phyloP scores from a whole-genome alignment of 257 asterid genomes.

The Orobanche coerulescens region DNA sequence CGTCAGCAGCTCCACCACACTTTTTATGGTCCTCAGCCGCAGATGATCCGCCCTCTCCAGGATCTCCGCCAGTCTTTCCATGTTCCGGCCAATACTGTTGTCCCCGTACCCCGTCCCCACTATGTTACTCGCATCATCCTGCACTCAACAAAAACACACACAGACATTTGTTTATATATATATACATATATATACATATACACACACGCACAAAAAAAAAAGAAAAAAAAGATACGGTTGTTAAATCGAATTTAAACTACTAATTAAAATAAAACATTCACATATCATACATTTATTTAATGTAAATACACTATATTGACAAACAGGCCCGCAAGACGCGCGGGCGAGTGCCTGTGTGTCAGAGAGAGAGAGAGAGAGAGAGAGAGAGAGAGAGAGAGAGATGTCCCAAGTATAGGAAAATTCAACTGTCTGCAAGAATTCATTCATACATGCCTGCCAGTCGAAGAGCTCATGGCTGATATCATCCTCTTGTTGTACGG shows the following conservation, averaged over 20 bases:
- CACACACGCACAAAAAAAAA: too few species aligned
- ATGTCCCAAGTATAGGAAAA: background rate
- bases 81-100: conserved; percentile 26
- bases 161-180: background rate
- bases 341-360: too few species aligned
- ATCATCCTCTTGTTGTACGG: conserved; percentile 54
- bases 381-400: background rate
- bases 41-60: conserved; percentile 57
- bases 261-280: too few species aligned
- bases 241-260: too few species aligned
- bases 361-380: too few species aligned
- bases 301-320: too few species aligned
- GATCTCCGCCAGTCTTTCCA: conserved; percentile 40
- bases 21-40: conserved; percentile 47
- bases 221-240: too few species aligned
- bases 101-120: conserved; percentile 25
- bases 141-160: background rate
- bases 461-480: conserved; percentile 46
- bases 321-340: too few species aligned
- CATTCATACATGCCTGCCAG: conserved; percentile 61
- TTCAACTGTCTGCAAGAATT: background rate
- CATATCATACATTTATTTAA: too few species aligned
- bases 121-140: conserved; percentile 58
- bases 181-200: too few species aligned
- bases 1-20: conserved; percentile 54